Conservation (phyloP, 208 protist genomes). For the Acanthamoeba pearcei region DNA sequence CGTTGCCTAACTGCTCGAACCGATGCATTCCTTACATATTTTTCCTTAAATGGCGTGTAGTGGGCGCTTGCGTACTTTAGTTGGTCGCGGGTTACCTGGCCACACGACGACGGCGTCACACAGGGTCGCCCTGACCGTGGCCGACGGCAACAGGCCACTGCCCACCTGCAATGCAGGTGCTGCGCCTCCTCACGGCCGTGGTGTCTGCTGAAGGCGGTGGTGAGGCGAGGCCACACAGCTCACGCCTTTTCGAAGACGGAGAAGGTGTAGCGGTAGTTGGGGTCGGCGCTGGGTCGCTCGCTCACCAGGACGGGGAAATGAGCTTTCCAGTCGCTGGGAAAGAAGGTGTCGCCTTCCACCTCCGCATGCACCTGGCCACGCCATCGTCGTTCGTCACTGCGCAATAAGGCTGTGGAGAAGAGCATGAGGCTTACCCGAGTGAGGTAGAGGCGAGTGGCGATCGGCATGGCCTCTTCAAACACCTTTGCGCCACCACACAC, state of each 20-base stretch:
- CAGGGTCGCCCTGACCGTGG: no score
- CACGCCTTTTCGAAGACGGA: neutral
- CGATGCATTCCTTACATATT: no score
- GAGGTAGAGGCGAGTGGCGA: constrained; percentile 29
- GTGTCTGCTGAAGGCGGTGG: no score
- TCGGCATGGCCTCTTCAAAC: constrained; percentile 51
- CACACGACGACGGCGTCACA: no score
- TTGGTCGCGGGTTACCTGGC: no score
- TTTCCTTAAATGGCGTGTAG: no score
- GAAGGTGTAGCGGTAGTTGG: constrained; percentile 63
- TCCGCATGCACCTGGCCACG: constrained; percentile 10
- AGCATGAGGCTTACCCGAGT: neutral
- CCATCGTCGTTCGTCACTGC: neutral
- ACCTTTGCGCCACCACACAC: constrained; percentile 17
- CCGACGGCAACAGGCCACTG: no score
- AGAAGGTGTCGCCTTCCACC: constrained; percentile 35
- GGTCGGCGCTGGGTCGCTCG: constrained; percentile 7
- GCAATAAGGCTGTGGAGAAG: neutral
- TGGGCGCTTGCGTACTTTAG: no score
- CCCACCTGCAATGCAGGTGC: no score
- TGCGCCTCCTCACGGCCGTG: no score
- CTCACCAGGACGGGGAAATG: constrained; percentile 23
- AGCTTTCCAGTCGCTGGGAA: constrained; percentile 19
- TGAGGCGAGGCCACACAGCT: neutral
- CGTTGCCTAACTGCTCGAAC: no score